Conservation (phyloP, 2,329 filamentous ascomycete species). For the Periconia sp. region DNA sequence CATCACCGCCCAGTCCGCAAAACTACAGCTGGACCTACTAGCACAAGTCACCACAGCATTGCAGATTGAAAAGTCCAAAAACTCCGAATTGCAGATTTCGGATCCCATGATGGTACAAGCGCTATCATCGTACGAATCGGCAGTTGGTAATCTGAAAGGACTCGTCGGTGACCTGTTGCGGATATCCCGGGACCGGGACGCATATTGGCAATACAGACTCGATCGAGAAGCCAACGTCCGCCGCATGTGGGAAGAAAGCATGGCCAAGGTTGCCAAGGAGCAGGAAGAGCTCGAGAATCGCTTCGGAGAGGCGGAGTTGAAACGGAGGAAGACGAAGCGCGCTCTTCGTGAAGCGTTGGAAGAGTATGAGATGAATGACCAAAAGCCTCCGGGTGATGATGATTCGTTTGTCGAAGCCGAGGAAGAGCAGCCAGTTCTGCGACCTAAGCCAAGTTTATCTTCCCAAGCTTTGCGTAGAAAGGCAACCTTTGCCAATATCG, state of each 20-base stretch:
- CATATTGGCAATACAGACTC: slow-evolving; percentile 95
- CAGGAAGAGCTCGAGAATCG: slow-evolving; percentile 89
- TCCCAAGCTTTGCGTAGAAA: slow-evolving; percentile 57
- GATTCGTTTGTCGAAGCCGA: slow-evolving; percentile 42
- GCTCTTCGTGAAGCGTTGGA: slow-evolving; percentile 86
- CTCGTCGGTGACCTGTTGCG: slow-evolving; percentile 86
- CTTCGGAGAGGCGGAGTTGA: slow-evolving; percentile 88
- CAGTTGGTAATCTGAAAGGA: slow-evolving; percentile 84
- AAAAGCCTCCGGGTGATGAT: slow-evolving; percentile 19
- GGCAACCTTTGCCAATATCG: slow-evolving; percentile 72
- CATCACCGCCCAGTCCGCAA: slow-evolving; percentile 95
- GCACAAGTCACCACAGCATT: slow-evolving; percentile 84
- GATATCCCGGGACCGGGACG: slow-evolving; percentile 91
- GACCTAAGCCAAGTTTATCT: slow-evolving; percentile 22
- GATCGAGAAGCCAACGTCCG: slow-evolving; percentile 91
- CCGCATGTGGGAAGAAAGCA: slow-evolving; percentile 96
- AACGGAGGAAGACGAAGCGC: slow-evolving; percentile 86
- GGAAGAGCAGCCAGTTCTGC: slow-evolving; percentile 34
- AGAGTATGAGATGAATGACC: slow-evolving; percentile 46
- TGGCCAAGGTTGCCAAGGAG: slow-evolving; percentile 94
- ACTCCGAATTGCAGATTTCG: slow-evolving; percentile 74
- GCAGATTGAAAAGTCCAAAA: slow-evolving; percentile 71
- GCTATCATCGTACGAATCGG: slow-evolving; percentile 83
- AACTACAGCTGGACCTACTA: slow-evolving; percentile 88
- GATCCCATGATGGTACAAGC: slow-evolving; percentile 80